A percentile compares a stretch with the other conserved stretches of the same genome.
Evolutionary conservation across 495 filamentous ascomycete species (phyloP).

Genomic region (Beverwykella pulmonaria): DNA sequence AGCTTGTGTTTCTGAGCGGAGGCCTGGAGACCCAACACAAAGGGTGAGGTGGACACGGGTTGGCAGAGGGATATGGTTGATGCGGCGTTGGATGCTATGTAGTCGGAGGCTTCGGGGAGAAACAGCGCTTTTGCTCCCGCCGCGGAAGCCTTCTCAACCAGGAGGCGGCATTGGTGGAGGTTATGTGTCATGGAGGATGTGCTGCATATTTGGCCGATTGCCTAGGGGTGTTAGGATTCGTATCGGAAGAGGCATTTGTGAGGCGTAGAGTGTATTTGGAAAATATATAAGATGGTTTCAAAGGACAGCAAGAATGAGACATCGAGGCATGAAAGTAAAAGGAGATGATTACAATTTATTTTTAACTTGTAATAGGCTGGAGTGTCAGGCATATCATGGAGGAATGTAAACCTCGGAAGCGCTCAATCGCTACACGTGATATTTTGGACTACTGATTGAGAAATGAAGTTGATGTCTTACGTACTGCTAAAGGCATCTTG

Average conservation of each 20-base stretch:
- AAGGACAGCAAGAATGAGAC: neutral
- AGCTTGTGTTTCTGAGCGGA: conserved; percentile 63
- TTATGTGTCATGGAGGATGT: conserved; percentile 79
- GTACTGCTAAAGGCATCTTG: conserved; percentile 43
- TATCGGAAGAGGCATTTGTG: neutral
- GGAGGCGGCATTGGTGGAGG: conserved; percentile 68
- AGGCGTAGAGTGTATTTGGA: neutral
- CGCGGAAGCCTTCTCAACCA: conserved; percentile 73
- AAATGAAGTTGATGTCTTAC: neutral
- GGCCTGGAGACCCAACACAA: conserved; percentile 71
- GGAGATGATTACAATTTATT: no score
- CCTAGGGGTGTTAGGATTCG: conserved; percentile 52
- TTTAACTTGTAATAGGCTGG: no score
- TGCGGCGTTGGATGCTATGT: conserved; percentile 68
- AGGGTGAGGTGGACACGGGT: conserved; percentile 59
- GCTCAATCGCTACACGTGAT: neutral
- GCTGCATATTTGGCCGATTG: conserved; percentile 85
- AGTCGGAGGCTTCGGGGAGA: conserved; percentile 90
- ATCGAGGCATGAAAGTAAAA: neutral
- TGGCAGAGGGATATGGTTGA: conserved; percentile 69
- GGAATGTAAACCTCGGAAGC: neutral
- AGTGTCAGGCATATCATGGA: no score
- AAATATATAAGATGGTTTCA: neutral
- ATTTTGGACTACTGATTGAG: neutral
- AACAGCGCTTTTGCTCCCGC: conserved; percentile 82